Evolutionary conservation across 768 basidiomycete species (phyloP).

Genomic region (Filobasidium wieringae): DNA sequence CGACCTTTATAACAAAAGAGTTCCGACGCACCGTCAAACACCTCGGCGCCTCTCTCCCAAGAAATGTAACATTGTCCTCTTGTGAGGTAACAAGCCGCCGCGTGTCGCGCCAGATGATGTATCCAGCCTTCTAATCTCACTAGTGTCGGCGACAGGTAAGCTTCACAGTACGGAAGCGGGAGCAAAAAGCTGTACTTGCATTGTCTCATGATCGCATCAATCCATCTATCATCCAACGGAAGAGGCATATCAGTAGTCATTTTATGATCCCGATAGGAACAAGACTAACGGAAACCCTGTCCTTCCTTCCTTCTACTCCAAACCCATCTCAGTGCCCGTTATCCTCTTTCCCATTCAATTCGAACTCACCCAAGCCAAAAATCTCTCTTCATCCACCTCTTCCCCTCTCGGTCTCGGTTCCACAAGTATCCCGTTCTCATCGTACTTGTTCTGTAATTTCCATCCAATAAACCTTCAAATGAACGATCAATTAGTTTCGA

Average conservation of each 20-base stretch:
- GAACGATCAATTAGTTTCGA: neutral
- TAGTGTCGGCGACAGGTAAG: neutral
- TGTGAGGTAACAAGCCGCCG: slow-evolving; percentile 40
- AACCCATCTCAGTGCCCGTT: slow-evolving; percentile 1
- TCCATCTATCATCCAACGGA: slow-evolving; percentile 29
- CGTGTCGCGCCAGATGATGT: slow-evolving; percentile 39
- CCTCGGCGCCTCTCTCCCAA: slow-evolving; percentile 42
- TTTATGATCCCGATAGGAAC: neutral
- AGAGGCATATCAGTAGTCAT: neutral
- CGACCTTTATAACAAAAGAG: too few species aligned
- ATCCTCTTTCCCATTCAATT: neutral
- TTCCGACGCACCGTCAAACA: slow-evolving; percentile 37
- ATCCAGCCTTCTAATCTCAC: slow-evolving; percentile 40
- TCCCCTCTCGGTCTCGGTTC: slow-evolving; percentile 28
- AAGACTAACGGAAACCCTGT: slow-evolving; percentile 40
- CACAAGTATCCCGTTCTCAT: slow-evolving; percentile 30
- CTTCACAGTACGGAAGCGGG: neutral
- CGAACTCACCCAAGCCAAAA: slow-evolving; percentile 27
- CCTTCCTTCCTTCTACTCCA: slow-evolving; percentile 22
- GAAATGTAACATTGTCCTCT: slow-evolving; percentile 40
- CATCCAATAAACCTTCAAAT: slow-evolving; percentile 35
- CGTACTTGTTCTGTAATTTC: slow-evolving; percentile 38
- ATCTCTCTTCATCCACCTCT: slow-evolving; percentile 26
- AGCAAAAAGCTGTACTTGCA: neutral
- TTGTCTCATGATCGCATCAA: slow-evolving; percentile 39